Percentiles rank a stretch among this genome's conserved stretches.
These are phyloP conservation scores for Mycena leptocephala DNA, from an alignment of 768 basidiomycete species.

Conservation along the genomic window DNA sequence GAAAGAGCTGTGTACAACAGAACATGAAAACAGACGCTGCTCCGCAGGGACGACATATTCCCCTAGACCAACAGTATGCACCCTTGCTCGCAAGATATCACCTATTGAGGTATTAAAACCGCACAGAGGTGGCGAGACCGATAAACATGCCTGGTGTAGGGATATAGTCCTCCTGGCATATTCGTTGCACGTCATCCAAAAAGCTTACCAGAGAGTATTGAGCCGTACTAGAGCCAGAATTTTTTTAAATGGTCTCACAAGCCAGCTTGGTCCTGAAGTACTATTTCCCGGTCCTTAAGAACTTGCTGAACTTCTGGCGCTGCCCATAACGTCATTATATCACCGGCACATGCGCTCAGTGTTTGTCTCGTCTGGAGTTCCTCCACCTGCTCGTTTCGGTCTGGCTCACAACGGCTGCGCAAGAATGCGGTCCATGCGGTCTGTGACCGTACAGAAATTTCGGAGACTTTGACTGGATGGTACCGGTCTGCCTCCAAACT, in stretches of 20 bases:
- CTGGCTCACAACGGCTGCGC: slow-evolving; percentile 48
- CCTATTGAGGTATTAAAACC: slow-evolving; percentile 48
- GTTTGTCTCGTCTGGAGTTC: slow-evolving; percentile 63
- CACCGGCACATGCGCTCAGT: slow-evolving; percentile 66
- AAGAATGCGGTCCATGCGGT: slow-evolving; percentile 66
- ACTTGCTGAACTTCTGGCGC: slow-evolving; percentile 59
- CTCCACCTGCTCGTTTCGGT: slow-evolving; percentile 44
- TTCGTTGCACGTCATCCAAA: slow-evolving; percentile 67
- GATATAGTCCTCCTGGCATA: slow-evolving; percentile 65
- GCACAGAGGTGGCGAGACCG: neutral
- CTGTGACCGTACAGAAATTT: slow-evolving; percentile 63
- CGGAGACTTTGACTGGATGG: slow-evolving; percentile 60
- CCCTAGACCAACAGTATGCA: slow-evolving; percentile 76
- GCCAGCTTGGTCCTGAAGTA: slow-evolving; percentile 70
- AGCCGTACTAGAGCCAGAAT: neutral
- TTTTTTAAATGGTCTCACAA: slow-evolving; percentile 64
- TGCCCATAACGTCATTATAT: slow-evolving; percentile 71
- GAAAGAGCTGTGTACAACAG: too few relatives aligned
- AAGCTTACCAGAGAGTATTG: slow-evolving; percentile 58
- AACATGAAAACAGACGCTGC: slow-evolving; percentile 37
- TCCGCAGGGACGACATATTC: slow-evolving; percentile 68
- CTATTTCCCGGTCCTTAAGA: slow-evolving; percentile 60
- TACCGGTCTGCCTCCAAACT: slow-evolving; percentile 36
- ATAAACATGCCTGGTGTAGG: slow-evolving; percentile 65
- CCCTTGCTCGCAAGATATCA: slow-evolving; percentile 76